These are phyloP conservation scores for Epichloe bromicola DNA, from an alignment of 2,329 filamentous ascomycete species.

Conservation along the genomic window DNA sequence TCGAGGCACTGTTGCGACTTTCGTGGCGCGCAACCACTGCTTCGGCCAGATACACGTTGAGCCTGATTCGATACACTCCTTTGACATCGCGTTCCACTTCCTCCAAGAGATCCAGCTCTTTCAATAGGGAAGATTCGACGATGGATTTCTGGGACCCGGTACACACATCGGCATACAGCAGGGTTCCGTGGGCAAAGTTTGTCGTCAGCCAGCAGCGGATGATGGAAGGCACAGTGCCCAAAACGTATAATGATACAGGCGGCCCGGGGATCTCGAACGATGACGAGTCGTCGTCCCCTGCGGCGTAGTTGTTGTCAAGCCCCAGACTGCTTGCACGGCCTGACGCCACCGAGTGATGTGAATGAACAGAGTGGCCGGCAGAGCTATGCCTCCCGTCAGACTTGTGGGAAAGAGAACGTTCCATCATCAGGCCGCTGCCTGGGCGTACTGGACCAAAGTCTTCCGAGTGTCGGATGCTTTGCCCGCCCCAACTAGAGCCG, in stretches of 20 bases:
- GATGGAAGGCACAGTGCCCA: slow-evolving; percentile 85
- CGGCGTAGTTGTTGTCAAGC: slow-evolving; percentile 56
- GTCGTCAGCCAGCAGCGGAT: slow-evolving; percentile 91
- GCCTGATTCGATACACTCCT: slow-evolving; percentile 54
- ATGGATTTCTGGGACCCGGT: slow-evolving; percentile 81
- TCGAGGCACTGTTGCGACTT: slow-evolving; percentile 59
- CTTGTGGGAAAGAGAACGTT: slow-evolving; percentile 85
- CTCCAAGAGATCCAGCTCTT: slow-evolving; percentile 57
- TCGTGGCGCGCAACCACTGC: slow-evolving; percentile 69
- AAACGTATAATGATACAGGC: slow-evolving; percentile 70
- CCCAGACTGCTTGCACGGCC: slow-evolving; percentile 81
- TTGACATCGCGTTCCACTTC: slow-evolving; percentile 54
- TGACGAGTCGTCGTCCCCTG: slow-evolving; percentile 51
- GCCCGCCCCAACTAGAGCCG: slow-evolving; percentile 65
- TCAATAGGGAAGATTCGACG: slow-evolving; percentile 63
- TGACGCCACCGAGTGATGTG: slow-evolving; percentile 56
- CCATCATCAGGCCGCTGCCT: slow-evolving; percentile 75
- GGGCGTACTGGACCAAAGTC: slow-evolving; percentile 71
- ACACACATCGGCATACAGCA: slow-evolving; percentile 86
- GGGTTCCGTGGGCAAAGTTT: slow-evolving; percentile 76
- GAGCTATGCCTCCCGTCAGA: slow-evolving; percentile 93
- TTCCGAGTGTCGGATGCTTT: slow-evolving; percentile 67
- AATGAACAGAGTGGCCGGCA: slow-evolving; percentile 66
- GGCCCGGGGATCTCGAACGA: slow-evolving; percentile 61
- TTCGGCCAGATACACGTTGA: slow-evolving; percentile 82